Base-by-base conservation (phyloP, 2,329 filamentous ascomycete species). In the Cytospora piceicola region DNA sequence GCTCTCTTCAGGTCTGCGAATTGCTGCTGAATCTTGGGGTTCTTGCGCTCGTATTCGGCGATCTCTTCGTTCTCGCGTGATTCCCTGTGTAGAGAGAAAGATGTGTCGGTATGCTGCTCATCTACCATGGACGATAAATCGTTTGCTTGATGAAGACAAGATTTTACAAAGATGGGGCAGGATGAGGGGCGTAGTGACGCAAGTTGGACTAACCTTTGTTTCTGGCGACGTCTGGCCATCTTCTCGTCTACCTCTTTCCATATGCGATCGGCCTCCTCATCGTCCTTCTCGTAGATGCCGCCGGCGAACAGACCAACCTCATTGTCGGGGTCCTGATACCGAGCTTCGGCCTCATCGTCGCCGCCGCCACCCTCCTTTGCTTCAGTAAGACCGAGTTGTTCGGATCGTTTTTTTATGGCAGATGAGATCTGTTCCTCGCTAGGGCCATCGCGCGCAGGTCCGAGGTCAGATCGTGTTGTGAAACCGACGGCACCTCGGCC, bases 351-450 rank as follows among this genome's bases (percentile, higher is more conserved):
- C 64, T 90, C 89, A 61, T 90, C 90, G 39, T 91, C 89, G 42
- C 90, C 88, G 22, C 91, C 87, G 59, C 91, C 89, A 58, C 83
- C 81, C 22, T 87, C 85, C 67, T 85, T 74, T n/a, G 70, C 68
- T 39, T 75, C 73, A 39, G 72, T 75, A 22, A 86, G 77, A 7
- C 94, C 94, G 67, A 98, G 86, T 74, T 92, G 88, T 65, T 92
- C 91, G 9, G 95, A 94, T 72, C 96, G 90, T 79, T 97, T 97
- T 58, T 94, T 94, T 72, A 99, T 90, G 68, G 93, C 94, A 77
- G 97, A 95, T 78, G 98, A 97, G 80, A 99, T 97, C 80, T 98
- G 94, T 76, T 99, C 95, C 73, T 97, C 94, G 68, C 92, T 97
- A 58, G 95, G 95, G 20, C 95, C 95, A 81, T 97, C 94, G 73